Conservation (phyloP, 257 asterid genomes). For the Cinchona pubescens region DNA sequence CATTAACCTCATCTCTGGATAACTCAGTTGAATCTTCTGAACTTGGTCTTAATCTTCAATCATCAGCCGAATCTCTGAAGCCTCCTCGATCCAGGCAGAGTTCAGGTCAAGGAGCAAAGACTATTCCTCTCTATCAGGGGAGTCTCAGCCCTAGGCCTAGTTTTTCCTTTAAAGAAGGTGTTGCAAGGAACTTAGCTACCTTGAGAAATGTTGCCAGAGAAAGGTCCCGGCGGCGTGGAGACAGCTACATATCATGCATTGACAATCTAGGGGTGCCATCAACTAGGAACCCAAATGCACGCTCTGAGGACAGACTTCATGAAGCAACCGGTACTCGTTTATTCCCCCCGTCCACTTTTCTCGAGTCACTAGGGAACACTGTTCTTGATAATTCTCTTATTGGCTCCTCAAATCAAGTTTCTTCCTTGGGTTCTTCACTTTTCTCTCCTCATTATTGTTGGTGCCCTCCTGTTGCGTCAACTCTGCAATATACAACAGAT, state of each 20-base stretch:
- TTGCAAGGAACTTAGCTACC: slow-evolving; percentile 48
- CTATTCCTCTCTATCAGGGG: slow-evolving; percentile 43
- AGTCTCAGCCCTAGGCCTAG: slow-evolving; percentile 66
- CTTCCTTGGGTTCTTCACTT: slow-evolving; percentile 38
- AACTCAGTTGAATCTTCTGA: slow-evolving; percentile 39
- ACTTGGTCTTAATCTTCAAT: slow-evolving; percentile 33
- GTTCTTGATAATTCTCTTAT: slow-evolving; percentile 26
- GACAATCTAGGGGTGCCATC: slow-evolving; percentile 35
- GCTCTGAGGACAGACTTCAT: slow-evolving; percentile 31
- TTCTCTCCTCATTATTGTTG: slow-evolving; percentile 81
- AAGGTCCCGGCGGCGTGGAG: slow-evolving; percentile 49
- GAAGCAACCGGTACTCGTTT: slow-evolving; percentile 26
- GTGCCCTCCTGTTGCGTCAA: slow-evolving; percentile 75
- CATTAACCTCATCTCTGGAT: slow-evolving; percentile 33
- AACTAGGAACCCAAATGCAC: slow-evolving; percentile 28
- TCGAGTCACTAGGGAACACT: slow-evolving; percentile 38
- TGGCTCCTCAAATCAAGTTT: slow-evolving; percentile 37
- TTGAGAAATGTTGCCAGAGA: slow-evolving; percentile 48
- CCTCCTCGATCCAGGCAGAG: slow-evolving; percentile 43
- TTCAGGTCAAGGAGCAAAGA: slow-evolving; percentile 45
- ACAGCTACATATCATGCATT: slow-evolving; percentile 30
- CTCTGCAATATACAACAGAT: slow-evolving; percentile 40
- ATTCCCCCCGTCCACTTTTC: slow-evolving; percentile 34
- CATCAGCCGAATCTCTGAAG: slow-evolving; percentile 39
- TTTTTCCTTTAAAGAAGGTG: slow-evolving; percentile 58